Evolutionary conservation across 352 stramenopile species (phyloP).

Genomic region (Pythium rhizo-oryzae): DNA sequence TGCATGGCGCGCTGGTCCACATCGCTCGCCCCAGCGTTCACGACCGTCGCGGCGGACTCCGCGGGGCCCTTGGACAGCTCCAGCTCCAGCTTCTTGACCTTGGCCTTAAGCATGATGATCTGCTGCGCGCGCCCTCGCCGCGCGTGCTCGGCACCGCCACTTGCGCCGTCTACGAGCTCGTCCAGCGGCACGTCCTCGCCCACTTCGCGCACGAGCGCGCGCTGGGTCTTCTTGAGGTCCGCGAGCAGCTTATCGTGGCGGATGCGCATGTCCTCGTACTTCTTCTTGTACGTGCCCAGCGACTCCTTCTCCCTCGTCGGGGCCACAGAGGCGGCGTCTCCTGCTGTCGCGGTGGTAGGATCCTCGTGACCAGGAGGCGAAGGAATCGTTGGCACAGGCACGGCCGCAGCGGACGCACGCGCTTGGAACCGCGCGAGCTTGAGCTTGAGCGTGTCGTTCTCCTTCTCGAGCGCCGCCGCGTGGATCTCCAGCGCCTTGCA

Average conservation of each 20-base stretch:
- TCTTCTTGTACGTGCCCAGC: constrained; percentile 38
- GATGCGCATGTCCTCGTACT: constrained; percentile 63
- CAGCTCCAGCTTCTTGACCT: constrained; percentile 75
- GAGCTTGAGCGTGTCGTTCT: constrained; percentile 65
- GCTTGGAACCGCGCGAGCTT: constrained; percentile 59
- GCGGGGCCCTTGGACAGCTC: constrained; percentile 28
- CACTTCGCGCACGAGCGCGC: constrained; percentile 65
- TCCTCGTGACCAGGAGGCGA: neutral
- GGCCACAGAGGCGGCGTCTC: too few relatives aligned
- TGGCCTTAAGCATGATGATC: constrained; percentile 84
- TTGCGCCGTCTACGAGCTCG: constrained; percentile 44
- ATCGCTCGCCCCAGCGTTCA: constrained; percentile 13
- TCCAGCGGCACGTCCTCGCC: constrained; percentile 56
- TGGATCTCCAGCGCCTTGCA: constrained; percentile 39
- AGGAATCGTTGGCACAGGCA: neutral
- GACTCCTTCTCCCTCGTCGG: constrained; percentile 11
- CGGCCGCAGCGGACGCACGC: constrained; percentile 34
- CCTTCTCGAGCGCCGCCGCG: constrained; percentile 47
- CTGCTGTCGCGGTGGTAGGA: neutral
- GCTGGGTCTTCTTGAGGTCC: constrained; percentile 77
- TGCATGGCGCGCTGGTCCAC: constrained; percentile 71
- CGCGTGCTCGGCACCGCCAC: constrained; percentile 20
- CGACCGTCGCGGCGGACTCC: neutral
- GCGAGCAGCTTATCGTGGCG: constrained; percentile 56
- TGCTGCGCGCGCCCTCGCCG: constrained; percentile 77